These are phyloP conservation scores for Vitis hybrid DNA, from an alignment of 177 flowering plant species.

Conservation along the genomic window DNA sequence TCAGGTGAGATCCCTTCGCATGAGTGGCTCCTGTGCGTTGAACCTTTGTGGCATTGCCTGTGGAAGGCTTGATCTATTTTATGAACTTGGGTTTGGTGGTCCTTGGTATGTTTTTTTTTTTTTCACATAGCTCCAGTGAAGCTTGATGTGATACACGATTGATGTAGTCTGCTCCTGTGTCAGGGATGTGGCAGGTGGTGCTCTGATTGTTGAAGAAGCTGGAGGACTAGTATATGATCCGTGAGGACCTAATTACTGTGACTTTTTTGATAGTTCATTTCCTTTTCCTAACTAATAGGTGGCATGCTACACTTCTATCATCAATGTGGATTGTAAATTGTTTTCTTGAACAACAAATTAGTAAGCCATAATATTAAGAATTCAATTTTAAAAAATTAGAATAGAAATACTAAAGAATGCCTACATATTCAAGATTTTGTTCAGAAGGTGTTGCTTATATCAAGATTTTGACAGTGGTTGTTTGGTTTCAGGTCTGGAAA, in stretches of 20 bases:
- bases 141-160: not conserved
- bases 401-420: not conserved
- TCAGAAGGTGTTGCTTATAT: not conserved
- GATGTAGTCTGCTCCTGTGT: constrained; percentile 4
- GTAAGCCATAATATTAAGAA: not conserved
- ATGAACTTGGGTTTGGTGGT: constrained; percentile 84
- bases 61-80: constrained; percentile 86
- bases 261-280: no score
- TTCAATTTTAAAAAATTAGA: not conserved
- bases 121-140: not conserved
- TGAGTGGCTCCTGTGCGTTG: constrained; percentile 95
- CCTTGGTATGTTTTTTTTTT: constrained; percentile 64
- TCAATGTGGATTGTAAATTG: no score
- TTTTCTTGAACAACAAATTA: no score
- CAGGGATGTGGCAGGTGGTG: constrained; percentile 99
- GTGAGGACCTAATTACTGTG: constrained; percentile 45
- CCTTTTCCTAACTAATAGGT: no score
- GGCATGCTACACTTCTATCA: no score
- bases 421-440: no score
- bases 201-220: constrained; percentile 89
- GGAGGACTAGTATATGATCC: constrained; percentile 94
- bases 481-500: constrained; percentile 65
- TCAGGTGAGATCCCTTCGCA: constrained; percentile 85
- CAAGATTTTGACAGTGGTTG: not conserved
- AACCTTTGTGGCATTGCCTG: constrained; percentile 93